Base-by-base conservation (phyloP, 768 basidiomycete species). In the Macrolepiota dolichaula region DNA sequence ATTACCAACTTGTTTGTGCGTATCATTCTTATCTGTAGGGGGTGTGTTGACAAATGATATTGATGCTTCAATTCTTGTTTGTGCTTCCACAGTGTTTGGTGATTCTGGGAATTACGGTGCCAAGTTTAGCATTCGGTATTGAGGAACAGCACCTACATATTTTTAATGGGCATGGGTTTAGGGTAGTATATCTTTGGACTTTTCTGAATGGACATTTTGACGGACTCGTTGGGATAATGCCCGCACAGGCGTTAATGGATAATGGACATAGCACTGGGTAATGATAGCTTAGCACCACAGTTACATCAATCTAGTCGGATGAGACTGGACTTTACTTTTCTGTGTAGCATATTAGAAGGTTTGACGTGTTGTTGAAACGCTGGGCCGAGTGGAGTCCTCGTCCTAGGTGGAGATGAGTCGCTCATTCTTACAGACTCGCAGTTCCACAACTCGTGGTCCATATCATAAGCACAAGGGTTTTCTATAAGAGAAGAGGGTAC, bases 51-150 rank as follows among this genome's bases (percentile, higher is more conserved):
- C 42, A 44, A 32, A 32, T 32, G 29, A n/a, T 19, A 10, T 10
- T 44, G 15, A 44, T 44, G 42, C 42, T 44, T n/a, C 42, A 44
- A 36, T 55, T 51, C n/a, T 32, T 19, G 12, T 10, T 40, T 17
- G 4, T 2, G n/a, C 11, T 11, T 38, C 11, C 19, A n/a, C n/a
- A 74, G 73, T 76, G 50, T 71, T 75, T 36, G 75, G 76, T 13
- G 73, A 76, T 55, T 76, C 75, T 1, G 76, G 73, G 27, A 76
- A 76, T 52, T 71, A 69, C 55, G 74, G 74, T 58, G 69, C 69
- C n/a, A 15, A 44, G 13, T 75, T 77, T 65, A 17, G 62, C 10
- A 66, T 66, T 38, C 37, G 50, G 25, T 17, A 60, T 11, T 46
- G 47, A 50, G 7, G 25, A 12, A 12, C 4, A 13, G 50, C 1